phyloP scores from a whole-genome alignment of 2,329 filamentous ascomycete species.

The Podosphaera xanthii region DNA sequence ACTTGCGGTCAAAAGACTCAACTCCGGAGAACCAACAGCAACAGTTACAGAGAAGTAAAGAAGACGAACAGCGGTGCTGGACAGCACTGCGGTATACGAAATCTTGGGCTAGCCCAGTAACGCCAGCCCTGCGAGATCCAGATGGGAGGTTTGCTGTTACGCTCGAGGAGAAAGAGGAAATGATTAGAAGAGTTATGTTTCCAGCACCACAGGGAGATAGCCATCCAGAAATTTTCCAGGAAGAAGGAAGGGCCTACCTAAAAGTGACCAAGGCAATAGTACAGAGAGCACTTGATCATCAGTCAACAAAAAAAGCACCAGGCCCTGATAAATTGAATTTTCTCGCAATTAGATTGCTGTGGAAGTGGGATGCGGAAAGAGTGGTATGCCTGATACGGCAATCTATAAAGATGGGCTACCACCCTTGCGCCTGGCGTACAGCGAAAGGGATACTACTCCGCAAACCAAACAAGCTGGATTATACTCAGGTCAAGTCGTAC shows the following conservation, averaged over 20 bases:
- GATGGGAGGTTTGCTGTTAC: background rate
- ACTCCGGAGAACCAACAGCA: too few species aligned
- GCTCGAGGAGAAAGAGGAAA: constrained; percentile 1
- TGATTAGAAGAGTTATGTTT: background rate
- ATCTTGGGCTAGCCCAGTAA: background rate
- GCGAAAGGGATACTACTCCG: background rate
- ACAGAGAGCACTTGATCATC: background rate
- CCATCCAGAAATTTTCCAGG: too few species aligned
- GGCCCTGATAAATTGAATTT: constrained; percentile 1
- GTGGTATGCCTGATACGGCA: background rate
- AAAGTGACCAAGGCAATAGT: background rate
- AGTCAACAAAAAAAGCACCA: background rate
- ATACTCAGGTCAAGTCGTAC: background rate
- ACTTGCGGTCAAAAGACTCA: too few species aligned
- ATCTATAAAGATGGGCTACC: background rate
- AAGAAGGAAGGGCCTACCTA: background rate
- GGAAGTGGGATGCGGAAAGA: background rate
- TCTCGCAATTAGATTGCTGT: background rate
- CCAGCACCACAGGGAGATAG: background rate
- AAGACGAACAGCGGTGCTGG: background rate
- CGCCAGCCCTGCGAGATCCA: background rate
- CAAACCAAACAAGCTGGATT: background rate
- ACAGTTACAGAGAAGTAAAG: background rate
- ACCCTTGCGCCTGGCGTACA: background rate
- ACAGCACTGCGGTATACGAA: background rate